A percentile compares a stretch with the other conserved stretches of the same genome.
phyloP scores from a whole-genome alignment of 2,329 filamentous ascomycete species.

The Aureobasidium sp. region DNA sequence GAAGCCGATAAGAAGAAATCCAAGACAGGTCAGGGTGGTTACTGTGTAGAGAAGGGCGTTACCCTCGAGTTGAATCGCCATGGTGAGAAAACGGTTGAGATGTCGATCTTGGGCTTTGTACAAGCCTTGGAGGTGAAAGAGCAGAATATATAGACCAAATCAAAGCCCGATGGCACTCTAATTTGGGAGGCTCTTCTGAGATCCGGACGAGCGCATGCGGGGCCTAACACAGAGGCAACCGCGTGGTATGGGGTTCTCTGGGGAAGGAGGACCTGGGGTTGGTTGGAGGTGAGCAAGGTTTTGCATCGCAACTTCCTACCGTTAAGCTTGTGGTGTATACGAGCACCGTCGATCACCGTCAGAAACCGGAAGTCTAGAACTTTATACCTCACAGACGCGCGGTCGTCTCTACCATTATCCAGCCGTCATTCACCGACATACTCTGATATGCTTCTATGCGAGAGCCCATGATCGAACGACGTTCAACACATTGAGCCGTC shows the following conservation, averaged over 20 bases:
- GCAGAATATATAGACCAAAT: not conserved
- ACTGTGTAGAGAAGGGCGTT: constrained; percentile 35
- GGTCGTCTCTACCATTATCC: not conserved
- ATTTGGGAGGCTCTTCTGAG: not conserved
- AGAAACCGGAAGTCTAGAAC: constrained; percentile 2
- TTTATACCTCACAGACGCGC: not conserved
- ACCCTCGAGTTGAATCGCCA: constrained; percentile 23
- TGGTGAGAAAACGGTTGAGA: not conserved
- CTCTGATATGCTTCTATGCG: not conserved
- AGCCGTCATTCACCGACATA: not conserved
- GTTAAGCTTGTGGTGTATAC: not conserved
- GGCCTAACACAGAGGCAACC: not conserved
- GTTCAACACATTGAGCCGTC: not conserved
- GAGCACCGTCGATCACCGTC: not conserved
- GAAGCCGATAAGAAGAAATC: constrained; percentile 40
- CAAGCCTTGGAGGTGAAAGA: not conserved
- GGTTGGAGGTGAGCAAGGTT: not conserved
- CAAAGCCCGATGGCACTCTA: not conserved
- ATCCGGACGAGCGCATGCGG: constrained; percentile 1
- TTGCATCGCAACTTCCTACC: not conserved
- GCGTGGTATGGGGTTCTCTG: constrained; percentile 5
- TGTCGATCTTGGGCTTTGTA: not conserved
- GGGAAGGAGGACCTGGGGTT: not conserved
- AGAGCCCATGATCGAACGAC: not conserved
- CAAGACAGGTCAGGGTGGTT: constrained; percentile 37